phyloP scores from a whole-genome alignment of 176 grass and related monocot genomes.

The Phoenix roebelenii region DNA sequence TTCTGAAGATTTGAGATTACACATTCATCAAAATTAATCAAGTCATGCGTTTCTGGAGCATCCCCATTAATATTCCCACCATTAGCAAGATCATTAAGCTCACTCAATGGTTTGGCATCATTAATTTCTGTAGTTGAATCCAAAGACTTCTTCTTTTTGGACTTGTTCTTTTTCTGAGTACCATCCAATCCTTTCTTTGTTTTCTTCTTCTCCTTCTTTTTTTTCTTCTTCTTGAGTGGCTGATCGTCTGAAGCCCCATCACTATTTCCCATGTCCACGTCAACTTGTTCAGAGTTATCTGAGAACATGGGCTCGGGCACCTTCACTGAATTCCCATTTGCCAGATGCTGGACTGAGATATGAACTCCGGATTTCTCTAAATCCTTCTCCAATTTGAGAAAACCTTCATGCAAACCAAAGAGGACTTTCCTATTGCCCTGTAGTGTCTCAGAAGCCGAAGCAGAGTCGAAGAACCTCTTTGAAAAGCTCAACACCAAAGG shows the following conservation, averaged over 20 bases:
- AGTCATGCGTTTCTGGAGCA: slow-evolving; percentile 29
- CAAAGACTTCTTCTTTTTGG: slow-evolving; percentile 1
- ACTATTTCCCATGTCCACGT: not conserved
- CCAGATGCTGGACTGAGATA: slow-evolving; percentile 16
- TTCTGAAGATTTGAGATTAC: slow-evolving; percentile 82
- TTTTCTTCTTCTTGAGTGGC: slow-evolving; percentile 7
- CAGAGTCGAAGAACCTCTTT: slow-evolving; percentile 56
- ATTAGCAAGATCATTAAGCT: slow-evolving; percentile 5
- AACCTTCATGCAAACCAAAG: slow-evolving; percentile 56
- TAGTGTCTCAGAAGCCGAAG: slow-evolving; percentile 41
- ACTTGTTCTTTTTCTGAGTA: slow-evolving; percentile 3
- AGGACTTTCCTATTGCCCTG: slow-evolving; percentile 57
- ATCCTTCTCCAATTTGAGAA: slow-evolving; percentile 71
- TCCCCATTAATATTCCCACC: slow-evolving; percentile 27
- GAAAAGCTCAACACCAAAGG: slow-evolving; percentile 49
- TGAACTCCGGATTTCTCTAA: slow-evolving; percentile 41
- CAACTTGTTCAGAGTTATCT: not conserved
- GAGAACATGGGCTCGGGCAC: not conserved
- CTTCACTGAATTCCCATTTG: slow-evolving; percentile 1
- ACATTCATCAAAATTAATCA: slow-evolving; percentile 51
- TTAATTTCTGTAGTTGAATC: not conserved
- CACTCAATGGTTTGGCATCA: not conserved
- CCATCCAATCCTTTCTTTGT: slow-evolving; percentile 5
- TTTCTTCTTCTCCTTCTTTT: slow-evolving; percentile 2
- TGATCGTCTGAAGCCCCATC: slow-evolving; percentile 1